These are phyloP conservation scores for Barnettozyma sucrosica DNA, from an alignment of 805 yeast genomes.

Conservation along the genomic window DNA sequence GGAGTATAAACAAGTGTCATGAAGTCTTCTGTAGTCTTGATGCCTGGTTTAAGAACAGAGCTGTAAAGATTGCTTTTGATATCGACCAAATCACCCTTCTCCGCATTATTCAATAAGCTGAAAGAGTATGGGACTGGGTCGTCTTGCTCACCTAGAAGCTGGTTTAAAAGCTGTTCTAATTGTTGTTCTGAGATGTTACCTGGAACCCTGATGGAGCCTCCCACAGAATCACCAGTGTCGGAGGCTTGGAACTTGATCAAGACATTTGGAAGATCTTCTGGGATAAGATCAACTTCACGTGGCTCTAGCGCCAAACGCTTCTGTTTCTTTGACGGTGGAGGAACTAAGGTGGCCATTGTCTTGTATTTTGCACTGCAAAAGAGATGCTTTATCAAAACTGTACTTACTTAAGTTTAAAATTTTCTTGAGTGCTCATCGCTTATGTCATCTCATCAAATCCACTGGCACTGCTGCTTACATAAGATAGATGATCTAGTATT, in stretches of 20 bases:
- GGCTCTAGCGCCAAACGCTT: constrained; percentile 78
- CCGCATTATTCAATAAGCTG: constrained; percentile 50
- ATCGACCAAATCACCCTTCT: constrained; percentile 49
- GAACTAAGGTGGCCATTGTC: constrained; percentile 83
- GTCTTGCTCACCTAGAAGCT: constrained; percentile 60
- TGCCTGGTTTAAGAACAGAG: constrained; percentile 80
- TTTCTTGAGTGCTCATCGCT: constrained; percentile 19
- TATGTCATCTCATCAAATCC: constrained; percentile 6
- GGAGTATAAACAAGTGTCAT: constrained; percentile 90
- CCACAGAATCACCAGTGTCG: constrained; percentile 82
- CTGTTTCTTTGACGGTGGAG: constrained; percentile 90
- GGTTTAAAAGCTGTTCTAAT: constrained; percentile 81
- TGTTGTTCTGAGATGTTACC: constrained; percentile 82
- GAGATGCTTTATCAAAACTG: not conserved
- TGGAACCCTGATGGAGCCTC: constrained; percentile 86
- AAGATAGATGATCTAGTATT: too few species aligned
- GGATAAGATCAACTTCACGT: constrained; percentile 66
- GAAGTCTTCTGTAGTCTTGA: constrained; percentile 87
- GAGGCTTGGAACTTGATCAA: constrained; percentile 86
- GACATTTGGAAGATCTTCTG: constrained; percentile 80
- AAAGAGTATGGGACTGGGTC: constrained; percentile 83
- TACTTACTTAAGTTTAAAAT: not conserved
- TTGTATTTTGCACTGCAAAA: not conserved
- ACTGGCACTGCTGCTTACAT: too few species aligned
- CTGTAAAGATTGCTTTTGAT: constrained; percentile 71